A percentile compares a stretch with the other conserved stretches of the same genome.
Conservation (phyloP, 768 basidiomycete species). For the Clavulina sp. region DNA sequence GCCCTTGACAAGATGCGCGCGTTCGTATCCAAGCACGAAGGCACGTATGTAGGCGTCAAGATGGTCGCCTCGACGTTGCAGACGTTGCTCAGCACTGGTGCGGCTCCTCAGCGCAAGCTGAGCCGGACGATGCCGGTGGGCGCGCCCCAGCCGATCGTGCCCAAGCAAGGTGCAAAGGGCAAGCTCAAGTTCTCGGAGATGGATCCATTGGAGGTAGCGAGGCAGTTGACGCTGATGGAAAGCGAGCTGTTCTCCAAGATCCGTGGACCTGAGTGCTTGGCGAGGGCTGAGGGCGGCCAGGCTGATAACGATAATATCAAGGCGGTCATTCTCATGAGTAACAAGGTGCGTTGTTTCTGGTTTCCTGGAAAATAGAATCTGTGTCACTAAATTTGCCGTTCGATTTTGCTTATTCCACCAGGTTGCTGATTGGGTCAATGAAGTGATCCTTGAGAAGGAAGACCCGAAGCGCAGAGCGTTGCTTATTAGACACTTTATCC, state of each 20-base stretch:
- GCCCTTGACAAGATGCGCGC: conserved; percentile 69
- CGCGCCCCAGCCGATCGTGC: conserved; percentile 61
- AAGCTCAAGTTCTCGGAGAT: conserved; percentile 73
- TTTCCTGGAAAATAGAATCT: neutral
- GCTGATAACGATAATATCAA: conserved; percentile 67
- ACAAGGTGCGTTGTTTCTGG: conserved; percentile 34
- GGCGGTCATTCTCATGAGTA: conserved; percentile 72
- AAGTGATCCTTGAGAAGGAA: conserved; percentile 56
- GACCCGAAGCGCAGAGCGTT: conserved; percentile 69
- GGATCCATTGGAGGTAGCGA: conserved; percentile 74
- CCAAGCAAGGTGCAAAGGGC: conserved; percentile 36
- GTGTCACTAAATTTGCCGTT: neutral
- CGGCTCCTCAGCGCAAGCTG: conserved; percentile 33
- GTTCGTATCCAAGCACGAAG: conserved; percentile 33
- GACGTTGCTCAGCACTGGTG: too few species aligned
- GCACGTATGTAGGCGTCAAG: conserved; percentile 22
- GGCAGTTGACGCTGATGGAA: conserved; percentile 87
- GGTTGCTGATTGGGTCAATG: conserved; percentile 90
- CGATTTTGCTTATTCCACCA: conserved; percentile 16
- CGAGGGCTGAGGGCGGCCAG: conserved; percentile 56
- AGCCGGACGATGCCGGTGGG: conserved; percentile 36
- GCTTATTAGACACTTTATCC: conserved; percentile 79
- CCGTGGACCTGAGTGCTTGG: conserved; percentile 76
- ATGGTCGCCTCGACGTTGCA: too few species aligned
- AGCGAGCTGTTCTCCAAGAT: conserved; percentile 75